These are phyloP conservation scores for Astrephomene gubernaculifera DNA, from an alignment of 139 green algal species.

Conservation along the genomic window DNA sequence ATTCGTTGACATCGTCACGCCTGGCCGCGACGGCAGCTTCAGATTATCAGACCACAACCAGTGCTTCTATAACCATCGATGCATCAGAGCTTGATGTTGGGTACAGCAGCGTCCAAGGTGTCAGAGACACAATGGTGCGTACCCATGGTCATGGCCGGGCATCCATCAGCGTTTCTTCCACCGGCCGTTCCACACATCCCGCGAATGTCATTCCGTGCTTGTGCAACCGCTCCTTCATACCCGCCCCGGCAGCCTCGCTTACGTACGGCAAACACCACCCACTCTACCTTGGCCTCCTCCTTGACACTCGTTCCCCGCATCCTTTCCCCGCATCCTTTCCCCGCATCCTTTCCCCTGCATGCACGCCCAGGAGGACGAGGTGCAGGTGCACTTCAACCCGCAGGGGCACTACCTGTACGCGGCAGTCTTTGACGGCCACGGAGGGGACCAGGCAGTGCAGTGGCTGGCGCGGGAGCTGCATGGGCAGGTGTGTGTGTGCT, in stretches of 20 bases:
- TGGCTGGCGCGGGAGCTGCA: constrained; percentile 64
- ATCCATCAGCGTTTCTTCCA: neutral
- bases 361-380: constrained; percentile 38
- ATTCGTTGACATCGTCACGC: neutral
- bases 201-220: too few species aligned
- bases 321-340: too few species aligned
- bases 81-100: constrained; percentile 32
- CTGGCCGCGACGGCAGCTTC: too few species aligned
- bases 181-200: too few species aligned
- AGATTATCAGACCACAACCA: neutral
- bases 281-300: too few species aligned
- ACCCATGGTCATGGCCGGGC: too few species aligned
- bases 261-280: too few species aligned
- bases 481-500: too few species aligned
- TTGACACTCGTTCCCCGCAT: too few species aligned
- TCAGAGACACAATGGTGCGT: constrained; percentile 26
- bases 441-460: constrained; percentile 48
- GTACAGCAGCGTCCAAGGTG: constrained; percentile 19
- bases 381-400: constrained; percentile 44
- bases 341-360: too few species aligned
- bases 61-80: neutral
- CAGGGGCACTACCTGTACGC: constrained; percentile 35
- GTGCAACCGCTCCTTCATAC: too few species aligned
- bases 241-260: too few species aligned
- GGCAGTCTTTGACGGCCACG: constrained; percentile 70